phyloP scores from a whole-genome alignment of 2,329 filamentous ascomycete species.

The Beauveria varroae region DNA sequence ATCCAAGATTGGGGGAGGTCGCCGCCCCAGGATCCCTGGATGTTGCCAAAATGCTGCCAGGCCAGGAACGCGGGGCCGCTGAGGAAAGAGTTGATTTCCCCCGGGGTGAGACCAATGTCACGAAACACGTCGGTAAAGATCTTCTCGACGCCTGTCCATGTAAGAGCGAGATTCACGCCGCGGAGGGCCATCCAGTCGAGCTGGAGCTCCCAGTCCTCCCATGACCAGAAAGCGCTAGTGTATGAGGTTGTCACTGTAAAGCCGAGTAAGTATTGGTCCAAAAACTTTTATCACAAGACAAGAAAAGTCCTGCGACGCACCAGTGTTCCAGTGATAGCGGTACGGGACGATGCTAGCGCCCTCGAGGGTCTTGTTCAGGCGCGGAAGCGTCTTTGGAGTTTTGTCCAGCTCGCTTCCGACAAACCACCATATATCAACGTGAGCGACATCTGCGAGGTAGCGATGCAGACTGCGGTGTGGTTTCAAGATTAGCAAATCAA shows the following conservation, averaged over 20 bases:
- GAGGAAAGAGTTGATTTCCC: conserved; percentile 38
- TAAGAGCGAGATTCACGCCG: conserved; percentile 43
- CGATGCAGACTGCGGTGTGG: conserved; percentile 12
- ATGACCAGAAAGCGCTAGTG: conserved; percentile 42
- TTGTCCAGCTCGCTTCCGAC: conserved; percentile 15
- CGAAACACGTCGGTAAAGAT: conserved; percentile 40
- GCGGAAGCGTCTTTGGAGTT: conserved; percentile 13
- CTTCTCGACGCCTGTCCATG: conserved; percentile 45
- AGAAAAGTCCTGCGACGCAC: conserved; percentile 18
- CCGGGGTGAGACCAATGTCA: conserved; percentile 35
- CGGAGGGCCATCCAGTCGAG: conserved; percentile 45
- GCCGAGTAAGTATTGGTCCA: neutral
- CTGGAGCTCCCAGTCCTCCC: conserved; percentile 45
- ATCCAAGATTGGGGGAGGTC: conserved; percentile 38
- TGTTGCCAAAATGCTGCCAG: conserved; percentile 49
- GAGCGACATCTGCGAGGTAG: conserved; percentile 14
- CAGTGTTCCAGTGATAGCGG: conserved; percentile 42
- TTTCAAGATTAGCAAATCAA: neutral
- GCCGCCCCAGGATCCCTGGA: conserved; percentile 41
- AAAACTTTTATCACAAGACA: too few species aligned
- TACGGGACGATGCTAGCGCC: conserved; percentile 14
- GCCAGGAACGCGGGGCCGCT: conserved; percentile 43
- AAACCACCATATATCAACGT: conserved; percentile 18
- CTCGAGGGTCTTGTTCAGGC: conserved; percentile 2
- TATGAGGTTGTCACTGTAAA: conserved; percentile 43